A percentile compares a stretch with the other conserved stretches of the same genome.
phyloP scores from a whole-genome alignment of 1,284 basidiomycete species.

The Wolfiporia cocos region DNA sequence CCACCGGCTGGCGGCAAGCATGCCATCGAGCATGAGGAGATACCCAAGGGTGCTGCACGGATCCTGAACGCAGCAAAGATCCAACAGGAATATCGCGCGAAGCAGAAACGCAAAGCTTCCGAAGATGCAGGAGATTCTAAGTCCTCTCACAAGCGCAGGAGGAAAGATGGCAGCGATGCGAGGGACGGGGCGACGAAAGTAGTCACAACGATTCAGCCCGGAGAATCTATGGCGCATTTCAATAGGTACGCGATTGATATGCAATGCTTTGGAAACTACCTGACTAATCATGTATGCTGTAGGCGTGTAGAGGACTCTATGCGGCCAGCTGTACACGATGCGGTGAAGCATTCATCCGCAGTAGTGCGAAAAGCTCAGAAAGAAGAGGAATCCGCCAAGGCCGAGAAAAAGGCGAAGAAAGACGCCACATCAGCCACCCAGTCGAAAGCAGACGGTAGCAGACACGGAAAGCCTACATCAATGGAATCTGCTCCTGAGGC shows the following conservation, averaged over 20 bases:
- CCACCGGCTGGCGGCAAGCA: slow-evolving; percentile 15
- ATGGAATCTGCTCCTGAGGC: slow-evolving; percentile 11
- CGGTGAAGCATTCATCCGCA: slow-evolving; percentile 52
- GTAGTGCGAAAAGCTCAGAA: slow-evolving; percentile 40
- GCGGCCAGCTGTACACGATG: slow-evolving; percentile 53
- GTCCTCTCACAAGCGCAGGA: no score
- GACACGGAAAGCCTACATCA: slow-evolving; percentile 3
- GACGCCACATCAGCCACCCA: slow-evolving; percentile 5
- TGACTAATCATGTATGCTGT: background rate
- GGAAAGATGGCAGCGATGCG: background rate
- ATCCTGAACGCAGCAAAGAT: slow-evolving; percentile 57
- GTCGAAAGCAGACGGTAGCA: slow-evolving; percentile 1
- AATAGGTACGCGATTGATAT: slow-evolving; percentile 45
- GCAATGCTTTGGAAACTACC: background rate
- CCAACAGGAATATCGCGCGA: slow-evolving; percentile 45
- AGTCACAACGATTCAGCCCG: slow-evolving; percentile 47
- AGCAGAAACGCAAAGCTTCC: slow-evolving; percentile 38
- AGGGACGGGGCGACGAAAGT: slow-evolving; percentile 8
- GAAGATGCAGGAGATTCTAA: slow-evolving; percentile 27
- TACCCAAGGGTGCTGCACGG: slow-evolving; percentile 62
- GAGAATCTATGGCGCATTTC: slow-evolving; percentile 70
- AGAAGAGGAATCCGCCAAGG: slow-evolving; percentile 26
- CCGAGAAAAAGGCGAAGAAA: slow-evolving; percentile 17
- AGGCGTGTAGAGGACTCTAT: slow-evolving; percentile 71
- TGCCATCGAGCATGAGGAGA: slow-evolving; percentile 36